These are phyloP conservation scores for Termitomyces sp. DNA, from an alignment of 768 basidiomycete genomes.

Conservation along the genomic window DNA sequence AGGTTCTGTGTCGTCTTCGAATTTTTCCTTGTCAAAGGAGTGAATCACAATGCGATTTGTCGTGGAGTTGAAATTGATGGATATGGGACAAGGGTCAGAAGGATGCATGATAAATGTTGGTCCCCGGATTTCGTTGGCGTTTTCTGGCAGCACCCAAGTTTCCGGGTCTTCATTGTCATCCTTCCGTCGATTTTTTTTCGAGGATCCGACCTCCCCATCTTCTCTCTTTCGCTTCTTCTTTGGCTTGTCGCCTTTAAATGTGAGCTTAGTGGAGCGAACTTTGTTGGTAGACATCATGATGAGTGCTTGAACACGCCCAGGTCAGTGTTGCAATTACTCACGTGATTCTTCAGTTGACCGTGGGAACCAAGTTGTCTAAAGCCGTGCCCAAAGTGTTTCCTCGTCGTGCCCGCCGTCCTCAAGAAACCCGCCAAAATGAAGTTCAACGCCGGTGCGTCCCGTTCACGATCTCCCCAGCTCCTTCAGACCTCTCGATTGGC, in stretches of 20 bases:
- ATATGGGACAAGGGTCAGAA: slow-evolving; percentile 74
- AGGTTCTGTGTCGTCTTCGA: slow-evolving; percentile 42
- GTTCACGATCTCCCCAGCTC: slow-evolving; percentile 18
- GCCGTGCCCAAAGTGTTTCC: slow-evolving; percentile 27
- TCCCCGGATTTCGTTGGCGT: slow-evolving; percentile 71
- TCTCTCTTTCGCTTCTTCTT: slow-evolving; percentile 80
- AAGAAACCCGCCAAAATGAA: slow-evolving; percentile 67
- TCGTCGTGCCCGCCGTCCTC: slow-evolving; percentile 56
- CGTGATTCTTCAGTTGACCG: slow-evolving; percentile 28
- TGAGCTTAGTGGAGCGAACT: slow-evolving; percentile 71
- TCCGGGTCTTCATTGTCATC: slow-evolving; percentile 65
- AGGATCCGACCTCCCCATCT: slow-evolving; percentile 42
- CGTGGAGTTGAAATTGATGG: slow-evolving; percentile 75
- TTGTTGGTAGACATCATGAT: slow-evolving; percentile 34
- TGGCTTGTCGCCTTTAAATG: slow-evolving; percentile 85
- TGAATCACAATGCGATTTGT: slow-evolving; percentile 69
- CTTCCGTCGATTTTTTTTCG: slow-evolving; percentile 44
- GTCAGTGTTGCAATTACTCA: slow-evolving; percentile 12
- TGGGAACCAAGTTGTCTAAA: slow-evolving; percentile 30
- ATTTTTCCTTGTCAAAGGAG: slow-evolving; percentile 55
- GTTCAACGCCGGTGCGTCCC: slow-evolving; percentile 75
- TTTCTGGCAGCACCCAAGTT: slow-evolving; percentile 76
- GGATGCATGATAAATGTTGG: slow-evolving; percentile 87
- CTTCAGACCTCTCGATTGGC: slow-evolving; percentile 21
- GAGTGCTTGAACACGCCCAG: too few relatives aligned